Evolutionary conservation across 1,139 yeast genomes (phyloP), one percentile per base, ranked within the genome.

Genomic region (Suhomyces yuchorum): DNA sequence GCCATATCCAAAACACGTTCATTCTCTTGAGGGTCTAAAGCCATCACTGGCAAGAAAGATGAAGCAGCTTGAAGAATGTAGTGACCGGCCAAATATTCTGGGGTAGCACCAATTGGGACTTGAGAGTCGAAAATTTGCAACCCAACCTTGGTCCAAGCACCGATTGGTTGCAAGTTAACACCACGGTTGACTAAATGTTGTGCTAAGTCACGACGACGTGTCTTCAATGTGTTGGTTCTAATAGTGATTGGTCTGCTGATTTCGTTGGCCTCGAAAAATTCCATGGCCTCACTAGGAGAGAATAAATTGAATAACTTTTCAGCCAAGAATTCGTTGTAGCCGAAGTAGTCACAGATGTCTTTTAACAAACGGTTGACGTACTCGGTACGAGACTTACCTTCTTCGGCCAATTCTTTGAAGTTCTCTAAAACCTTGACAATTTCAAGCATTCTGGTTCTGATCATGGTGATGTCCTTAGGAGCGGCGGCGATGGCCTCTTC

Each of bases 41-140:
- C 99, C 92, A 95, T 89, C 18, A 92, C 97, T 9, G 99, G 99
- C 63, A 95, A 75, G 70, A 93, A 93, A 4, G 98, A 92, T 6
- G 98, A 92, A 24, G 99, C 99, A 36, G 99, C 99, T 70, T 95
- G 99, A 60, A 95, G 75, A 56, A 95, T 95, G 71, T 95, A 95
- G 64, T 93, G 96, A 62, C 99, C 99, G 12, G 98, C 96, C 62
- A 95, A 77, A 66, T 95, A 95, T 71, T 95, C 99, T 39, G 99
- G 99, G 7, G 99, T 95, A 38, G 99, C 99, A 66, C 99, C 99
- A 59, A 95, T 89, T 42, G 99, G 99, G 20, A 95, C 99, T 69
- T 92, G 98, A 22, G 98, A 91, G 63, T 95, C 99, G 66, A 93
- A 95, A 46, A 95, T 84, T 70, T 95, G 99, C 56, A 95, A 77